A percentile compares a stretch with the other conserved stretches of the same genome.
Evolutionary conservation across 768 basidiomycete genomes (phyloP).

Genomic region (Termitomyces sp.): DNA sequence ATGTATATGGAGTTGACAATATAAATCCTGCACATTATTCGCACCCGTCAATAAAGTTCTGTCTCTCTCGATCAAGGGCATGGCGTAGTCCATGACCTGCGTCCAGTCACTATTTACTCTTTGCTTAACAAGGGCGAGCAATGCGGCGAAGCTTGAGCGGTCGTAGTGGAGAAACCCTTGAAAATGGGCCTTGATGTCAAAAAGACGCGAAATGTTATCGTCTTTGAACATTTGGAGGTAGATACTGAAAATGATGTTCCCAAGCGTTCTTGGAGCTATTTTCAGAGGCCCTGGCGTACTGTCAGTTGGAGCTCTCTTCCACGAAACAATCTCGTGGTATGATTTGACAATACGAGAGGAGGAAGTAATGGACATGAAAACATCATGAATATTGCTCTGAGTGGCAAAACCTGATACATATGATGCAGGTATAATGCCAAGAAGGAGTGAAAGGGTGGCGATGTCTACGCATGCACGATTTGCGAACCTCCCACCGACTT

Average conservation of each 20-base stretch:
- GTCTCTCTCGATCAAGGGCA: slow-evolving; percentile 19
- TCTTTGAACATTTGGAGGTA: slow-evolving; percentile 40
- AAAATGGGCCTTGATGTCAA: not conserved
- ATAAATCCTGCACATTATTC: slow-evolving; percentile 41
- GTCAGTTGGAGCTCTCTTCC: slow-evolving; percentile 1
- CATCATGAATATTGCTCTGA: slow-evolving; percentile 35
- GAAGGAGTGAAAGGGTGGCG: slow-evolving; percentile 31
- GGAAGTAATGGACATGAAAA: slow-evolving; percentile 10
- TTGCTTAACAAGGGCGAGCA: slow-evolving; percentile 36
- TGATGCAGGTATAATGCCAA: slow-evolving; percentile 36
- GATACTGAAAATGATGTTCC: slow-evolving; percentile 33
- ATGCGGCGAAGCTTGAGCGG: slow-evolving; percentile 39
- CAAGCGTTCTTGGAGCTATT: slow-evolving; percentile 22
- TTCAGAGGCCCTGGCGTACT: not conserved
- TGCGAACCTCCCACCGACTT: slow-evolving; percentile 22
- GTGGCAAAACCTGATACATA: slow-evolving; percentile 35
- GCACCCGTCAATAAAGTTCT: slow-evolving; percentile 19
- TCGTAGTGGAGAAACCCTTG: slow-evolving; percentile 34
- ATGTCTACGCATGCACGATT: slow-evolving; percentile 32
- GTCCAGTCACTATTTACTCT: slow-evolving; percentile 36
- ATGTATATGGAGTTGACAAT: slow-evolving; percentile 34
- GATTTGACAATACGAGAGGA: not conserved
- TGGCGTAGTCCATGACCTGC: slow-evolving; percentile 29
- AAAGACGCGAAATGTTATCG: slow-evolving; percentile 23
- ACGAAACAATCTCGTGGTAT: slow-evolving; percentile 1